Percentiles rank a stretch among this genome's conserved stretches.
These are phyloP conservation scores for Diutina sp. DNA, from an alignment of 1,139 yeast species.

Conservation along the genomic window DNA sequence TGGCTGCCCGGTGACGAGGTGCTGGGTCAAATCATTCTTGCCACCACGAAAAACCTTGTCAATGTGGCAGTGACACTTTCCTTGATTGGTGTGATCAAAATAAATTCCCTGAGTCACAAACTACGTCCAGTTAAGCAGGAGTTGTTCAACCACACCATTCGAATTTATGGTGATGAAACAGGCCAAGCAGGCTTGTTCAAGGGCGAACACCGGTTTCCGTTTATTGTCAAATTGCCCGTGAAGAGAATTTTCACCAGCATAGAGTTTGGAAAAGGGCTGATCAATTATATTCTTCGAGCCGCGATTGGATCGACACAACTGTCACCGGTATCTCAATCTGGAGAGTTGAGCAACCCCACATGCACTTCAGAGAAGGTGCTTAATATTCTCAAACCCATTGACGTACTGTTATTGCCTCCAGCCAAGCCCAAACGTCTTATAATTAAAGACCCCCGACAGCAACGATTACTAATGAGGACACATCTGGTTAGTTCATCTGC, in stretches of 20 bases:
- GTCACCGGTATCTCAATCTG: not conserved
- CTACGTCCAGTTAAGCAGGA: conserved; percentile 37
- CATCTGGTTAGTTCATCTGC: not conserved
- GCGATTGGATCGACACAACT: conserved; percentile 20
- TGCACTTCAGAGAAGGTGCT: conserved; percentile 42
- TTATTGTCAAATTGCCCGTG: conserved; percentile 64
- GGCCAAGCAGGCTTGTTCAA: conserved; percentile 40
- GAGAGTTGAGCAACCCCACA: conserved; percentile 13
- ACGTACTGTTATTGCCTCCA: conserved; percentile 51
- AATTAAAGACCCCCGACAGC: conserved; percentile 33
- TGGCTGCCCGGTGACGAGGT: conserved; percentile 60
- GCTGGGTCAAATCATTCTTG: conserved; percentile 48
- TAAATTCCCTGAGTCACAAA: conserved; percentile 38
- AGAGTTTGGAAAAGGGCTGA: conserved; percentile 77
- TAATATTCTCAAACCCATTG: conserved; percentile 58
- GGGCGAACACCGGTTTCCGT: conserved; percentile 85
- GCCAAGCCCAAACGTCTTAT: conserved; percentile 58
- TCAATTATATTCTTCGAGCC: conserved; percentile 53
- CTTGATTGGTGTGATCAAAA: conserved; percentile 42
- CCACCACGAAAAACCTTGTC: conserved; percentile 40
- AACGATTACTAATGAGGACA: not conserved
- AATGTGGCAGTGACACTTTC: conserved; percentile 42
- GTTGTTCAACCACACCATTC: conserved; percentile 52
- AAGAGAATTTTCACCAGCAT: conserved; percentile 62
- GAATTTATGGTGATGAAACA: conserved; percentile 58